Percentiles rank a stretch among this genome's conserved stretches.
Evolutionary conservation across 2,329 filamentous ascomycete genomes (phyloP).

Genomic region (Didymella keratinophila): DNA sequence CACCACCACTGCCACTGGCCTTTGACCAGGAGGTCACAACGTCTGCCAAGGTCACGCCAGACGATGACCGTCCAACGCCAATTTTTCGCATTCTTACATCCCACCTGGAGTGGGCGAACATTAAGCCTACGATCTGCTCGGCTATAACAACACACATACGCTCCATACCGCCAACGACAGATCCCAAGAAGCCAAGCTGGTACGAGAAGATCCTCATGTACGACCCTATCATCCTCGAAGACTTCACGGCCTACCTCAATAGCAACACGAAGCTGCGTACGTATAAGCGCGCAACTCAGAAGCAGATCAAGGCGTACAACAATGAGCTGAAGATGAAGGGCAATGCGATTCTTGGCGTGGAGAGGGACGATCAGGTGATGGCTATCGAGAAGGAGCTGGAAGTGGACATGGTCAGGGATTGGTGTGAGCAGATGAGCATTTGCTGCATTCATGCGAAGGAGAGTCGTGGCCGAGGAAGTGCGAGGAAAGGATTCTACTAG

Average conservation of each 20-base stretch:
- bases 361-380: constrained; percentile 28
- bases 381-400: constrained; percentile 43
- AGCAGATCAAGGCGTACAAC: constrained; percentile 44
- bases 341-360: constrained; percentile 21
- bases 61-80: background rate
- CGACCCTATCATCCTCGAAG: constrained; percentile 87
- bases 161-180: constrained; percentile 50
- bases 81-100: constrained; percentile 28
- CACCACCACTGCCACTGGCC: constrained; percentile 29
- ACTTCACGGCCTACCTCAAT: constrained; percentile 84
- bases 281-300: constrained; percentile 40
- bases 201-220: constrained; percentile 94
- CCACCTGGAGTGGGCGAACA: constrained; percentile 41
- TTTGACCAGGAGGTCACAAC: constrained; percentile 1
- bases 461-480: constrained; percentile 41
- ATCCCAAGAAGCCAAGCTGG: constrained; percentile 68
- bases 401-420: constrained; percentile 74
- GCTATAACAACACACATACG: constrained; percentile 60
- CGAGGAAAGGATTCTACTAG: constrained; percentile 34
- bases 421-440: constrained; percentile 88
- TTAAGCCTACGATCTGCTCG: constrained; percentile 53
- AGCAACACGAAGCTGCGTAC: constrained; percentile 32
- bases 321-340: constrained; percentile 27
- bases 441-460: constrained; percentile 77
- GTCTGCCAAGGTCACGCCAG: background rate